These are phyloP conservation scores for Lichtheimia ornata DNA, from an alignment of 371 early-diverging fungal genomes.

Conservation along the genomic window DNA sequence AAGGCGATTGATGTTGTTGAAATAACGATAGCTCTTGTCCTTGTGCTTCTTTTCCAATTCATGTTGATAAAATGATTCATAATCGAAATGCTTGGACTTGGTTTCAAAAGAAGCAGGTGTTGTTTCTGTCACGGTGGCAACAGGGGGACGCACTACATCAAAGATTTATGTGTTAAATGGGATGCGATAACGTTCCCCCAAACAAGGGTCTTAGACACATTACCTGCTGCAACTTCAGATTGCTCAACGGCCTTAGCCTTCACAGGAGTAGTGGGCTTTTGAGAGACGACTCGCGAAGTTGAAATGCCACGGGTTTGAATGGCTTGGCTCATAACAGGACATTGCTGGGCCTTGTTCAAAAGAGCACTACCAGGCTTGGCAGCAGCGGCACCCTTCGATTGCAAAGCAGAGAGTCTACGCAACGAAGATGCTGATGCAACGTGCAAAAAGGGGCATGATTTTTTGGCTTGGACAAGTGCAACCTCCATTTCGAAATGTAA, in stretches of 20 bases:
- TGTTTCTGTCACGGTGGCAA: slow-evolving; percentile 3
- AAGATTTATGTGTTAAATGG: not conserved
- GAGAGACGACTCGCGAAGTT: slow-evolving; percentile 32
- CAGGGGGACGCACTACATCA: not conserved
- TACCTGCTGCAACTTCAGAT: slow-evolving; percentile 6
- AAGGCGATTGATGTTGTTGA: slow-evolving; percentile 98
- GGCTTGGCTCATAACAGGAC: slow-evolving; percentile 91
- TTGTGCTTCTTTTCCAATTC: slow-evolving; percentile 93
- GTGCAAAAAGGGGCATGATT: slow-evolving; percentile 87
- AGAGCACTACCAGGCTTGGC: slow-evolving; percentile 55
- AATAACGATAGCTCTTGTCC: slow-evolving; percentile 97
- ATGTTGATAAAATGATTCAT: slow-evolving; percentile 80
- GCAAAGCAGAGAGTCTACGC: slow-evolving; percentile 63
- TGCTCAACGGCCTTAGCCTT: slow-evolving; percentile 44
- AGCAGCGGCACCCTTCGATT: slow-evolving; percentile 20
- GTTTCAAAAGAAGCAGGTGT: slow-evolving; percentile 44
- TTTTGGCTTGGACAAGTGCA: slow-evolving; percentile 52
- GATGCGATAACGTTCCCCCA: no score
- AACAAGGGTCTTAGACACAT: no score
- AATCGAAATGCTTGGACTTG: slow-evolving; percentile 74
- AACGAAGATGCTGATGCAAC: slow-evolving; percentile 76
- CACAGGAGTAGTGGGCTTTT: slow-evolving; percentile 46
- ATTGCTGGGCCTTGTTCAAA: slow-evolving; percentile 78
- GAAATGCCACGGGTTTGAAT: slow-evolving; percentile 65
- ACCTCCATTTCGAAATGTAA: slow-evolving; percentile 52